Evolutionary conservation across 2,329 filamentous ascomycete species (phyloP).

Genomic region (Tolypocladium tropicale): DNA sequence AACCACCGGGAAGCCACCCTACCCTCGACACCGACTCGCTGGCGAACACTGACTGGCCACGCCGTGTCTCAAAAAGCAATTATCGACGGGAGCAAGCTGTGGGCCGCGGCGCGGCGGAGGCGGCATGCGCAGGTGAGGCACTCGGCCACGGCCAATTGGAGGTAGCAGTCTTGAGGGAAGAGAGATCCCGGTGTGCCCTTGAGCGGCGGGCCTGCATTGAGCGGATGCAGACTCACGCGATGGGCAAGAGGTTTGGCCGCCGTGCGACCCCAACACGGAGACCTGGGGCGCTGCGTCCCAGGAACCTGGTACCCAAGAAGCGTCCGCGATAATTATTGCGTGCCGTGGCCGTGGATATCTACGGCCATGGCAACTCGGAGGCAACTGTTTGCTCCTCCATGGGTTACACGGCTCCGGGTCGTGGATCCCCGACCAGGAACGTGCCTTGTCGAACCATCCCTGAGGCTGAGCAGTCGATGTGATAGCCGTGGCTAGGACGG

Average conservation of each 20-base stretch:
- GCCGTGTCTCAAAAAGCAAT: conserved; percentile 7
- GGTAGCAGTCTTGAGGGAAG: background rate
- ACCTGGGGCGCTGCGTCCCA: conserved; percentile 1
- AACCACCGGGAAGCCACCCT: background rate
- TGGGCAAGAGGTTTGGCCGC: background rate
- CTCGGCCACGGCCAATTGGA: conserved; percentile 1
- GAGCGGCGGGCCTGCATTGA: conserved; percentile 1
- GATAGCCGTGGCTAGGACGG: conserved; percentile 3
- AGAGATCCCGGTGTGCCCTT: conserved; percentile 2
- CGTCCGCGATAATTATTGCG: background rate
- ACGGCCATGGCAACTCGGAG: background rate
- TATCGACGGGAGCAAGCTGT: background rate
- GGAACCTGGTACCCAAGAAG: conserved; percentile 1
- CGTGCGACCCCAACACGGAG: background rate
- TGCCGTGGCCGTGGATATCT: background rate
- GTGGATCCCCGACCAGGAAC: conserved; percentile 4
- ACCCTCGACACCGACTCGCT: conserved; percentile 1
- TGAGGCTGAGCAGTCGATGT: background rate
- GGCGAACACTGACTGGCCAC: background rate
- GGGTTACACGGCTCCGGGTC: conserved; percentile 7
- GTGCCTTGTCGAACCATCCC: conserved; percentile 5
- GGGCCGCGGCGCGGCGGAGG: conserved; percentile 2
- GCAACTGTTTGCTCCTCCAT: conserved; percentile 7
- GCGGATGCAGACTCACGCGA: background rate
- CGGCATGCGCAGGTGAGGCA: background rate